phyloP scores from a whole-genome alignment of 2,329 filamentous ascomycete species.

The Sporothrix euskadiensis region DNA sequence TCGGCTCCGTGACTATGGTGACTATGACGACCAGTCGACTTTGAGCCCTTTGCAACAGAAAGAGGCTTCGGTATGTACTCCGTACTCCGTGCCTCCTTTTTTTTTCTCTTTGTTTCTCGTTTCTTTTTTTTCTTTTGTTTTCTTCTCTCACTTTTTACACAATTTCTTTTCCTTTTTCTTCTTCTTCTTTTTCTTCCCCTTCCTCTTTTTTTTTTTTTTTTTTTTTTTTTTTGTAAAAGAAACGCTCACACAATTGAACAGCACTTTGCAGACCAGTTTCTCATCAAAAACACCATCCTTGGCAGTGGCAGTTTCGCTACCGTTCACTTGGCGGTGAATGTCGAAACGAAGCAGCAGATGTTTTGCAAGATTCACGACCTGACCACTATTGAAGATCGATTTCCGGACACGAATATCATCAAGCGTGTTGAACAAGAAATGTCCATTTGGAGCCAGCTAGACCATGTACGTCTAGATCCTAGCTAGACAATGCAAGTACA shows the following conservation, averaged over 20 bases:
- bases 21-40: constrained; percentile 24
- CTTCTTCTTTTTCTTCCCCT: too few relatives aligned
- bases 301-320: constrained; percentile 56
- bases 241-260: constrained; percentile 32
- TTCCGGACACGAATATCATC: constrained; percentile 33
- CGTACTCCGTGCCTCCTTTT: not conserved
- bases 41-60: constrained; percentile 38
- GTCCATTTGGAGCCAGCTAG: constrained; percentile 54
- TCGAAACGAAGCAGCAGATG: constrained; percentile 57
- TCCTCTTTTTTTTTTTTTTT: too few relatives aligned
- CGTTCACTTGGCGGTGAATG: constrained; percentile 57
- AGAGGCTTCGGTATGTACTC: constrained; percentile 40
- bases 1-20: constrained; percentile 38
- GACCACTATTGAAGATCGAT: constrained; percentile 36
- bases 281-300: constrained; percentile 51
- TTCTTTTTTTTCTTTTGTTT: too few relatives aligned
- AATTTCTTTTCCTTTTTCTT: too few relatives aligned
- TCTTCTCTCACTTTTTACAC: too few relatives aligned
- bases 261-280: constrained; percentile 51
- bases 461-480: constrained; percentile 48
- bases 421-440: constrained; percentile 51
- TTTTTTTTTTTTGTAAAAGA: not conserved
- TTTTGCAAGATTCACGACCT: constrained; percentile 68
- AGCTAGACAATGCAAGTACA: not conserved
- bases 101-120: too few relatives aligned